Percentiles rank a stretch among this genome's conserved stretches.
These are phyloP conservation scores for Cerrena zonata DNA, from an alignment of 1,284 basidiomycete species.

Conservation along the genomic window DNA sequence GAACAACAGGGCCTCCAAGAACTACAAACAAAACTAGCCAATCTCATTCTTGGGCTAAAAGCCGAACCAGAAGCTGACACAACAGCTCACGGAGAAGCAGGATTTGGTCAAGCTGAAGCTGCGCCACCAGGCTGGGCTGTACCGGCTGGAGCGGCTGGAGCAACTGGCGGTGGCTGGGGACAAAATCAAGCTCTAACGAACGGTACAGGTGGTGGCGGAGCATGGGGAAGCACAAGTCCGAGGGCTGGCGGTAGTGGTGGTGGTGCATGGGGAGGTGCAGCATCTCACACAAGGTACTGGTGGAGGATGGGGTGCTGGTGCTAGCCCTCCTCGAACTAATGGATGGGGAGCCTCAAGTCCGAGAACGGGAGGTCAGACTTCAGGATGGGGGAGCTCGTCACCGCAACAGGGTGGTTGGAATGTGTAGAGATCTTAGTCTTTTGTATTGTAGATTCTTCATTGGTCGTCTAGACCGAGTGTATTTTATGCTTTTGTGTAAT, in stretches of 20 bases:
- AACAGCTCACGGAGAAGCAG: slow-evolving; percentile 4
- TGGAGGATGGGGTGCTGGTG: slow-evolving; percentile 13
- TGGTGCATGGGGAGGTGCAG: slow-evolving; percentile 20
- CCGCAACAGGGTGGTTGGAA: slow-evolving; percentile 26
- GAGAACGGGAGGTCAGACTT: slow-evolving; percentile 28
- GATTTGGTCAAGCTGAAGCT: slow-evolving; percentile 15
- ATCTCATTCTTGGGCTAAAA: slow-evolving; percentile 71
- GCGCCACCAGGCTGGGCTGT: slow-evolving; percentile 6
- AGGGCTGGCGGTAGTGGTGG: slow-evolving; percentile 8
- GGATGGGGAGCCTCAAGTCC: slow-evolving; percentile 9
- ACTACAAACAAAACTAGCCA: slow-evolving; percentile 77
- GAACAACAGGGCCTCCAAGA: slow-evolving; percentile 65
- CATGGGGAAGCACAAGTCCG: slow-evolving; percentile 30
- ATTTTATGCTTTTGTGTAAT: neutral
- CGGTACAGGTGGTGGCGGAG: slow-evolving; percentile 25
- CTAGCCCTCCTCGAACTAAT: slow-evolving; percentile 21
- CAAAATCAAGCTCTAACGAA: slow-evolving; percentile 6
- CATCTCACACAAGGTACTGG: too few relatives aligned
- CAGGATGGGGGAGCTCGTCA: slow-evolving; percentile 23
- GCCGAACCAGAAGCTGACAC: slow-evolving; percentile 45
- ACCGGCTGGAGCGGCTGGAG: slow-evolving; percentile 4
- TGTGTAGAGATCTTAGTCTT: slow-evolving; percentile 17
- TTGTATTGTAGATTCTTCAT: slow-evolving; percentile 10
- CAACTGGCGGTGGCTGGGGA: neutral
- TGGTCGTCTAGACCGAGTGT: slow-evolving; percentile 1